Evolutionary conservation across 139 green algal species (phyloP), one percentile per base, ranked within the genome.

Genomic region (Yamagishiella unicocca): DNA sequence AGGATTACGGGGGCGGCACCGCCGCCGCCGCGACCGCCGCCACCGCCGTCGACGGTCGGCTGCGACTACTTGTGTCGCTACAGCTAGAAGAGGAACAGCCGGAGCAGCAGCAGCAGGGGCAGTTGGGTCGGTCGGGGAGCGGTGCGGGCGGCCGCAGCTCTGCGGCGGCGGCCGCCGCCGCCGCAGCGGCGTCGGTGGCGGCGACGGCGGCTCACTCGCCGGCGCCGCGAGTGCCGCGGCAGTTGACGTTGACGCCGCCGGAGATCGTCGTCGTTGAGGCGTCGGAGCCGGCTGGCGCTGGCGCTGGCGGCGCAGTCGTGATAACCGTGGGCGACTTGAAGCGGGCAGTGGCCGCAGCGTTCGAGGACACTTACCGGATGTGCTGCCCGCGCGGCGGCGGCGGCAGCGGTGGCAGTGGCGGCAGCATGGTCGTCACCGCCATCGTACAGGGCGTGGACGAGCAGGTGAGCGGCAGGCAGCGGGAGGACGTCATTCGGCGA

Each of bases 301-400:
- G 83, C 58, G 40, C 33, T 40, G 22, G 38, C 40, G 38, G 22
- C 4, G 74, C 31, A 1, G 74, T 37, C 33, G 64, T 86, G n/a
- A n/a, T n/a, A 40, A 90, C 80, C 40, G 25, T 96, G 67, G 78
- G 58, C 12, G 83, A 94, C 35, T 33, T 96, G 45, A 95, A 93
- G 84, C 45, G 58, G 19, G 85, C 82, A 0, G 90, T 89, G 8
- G 79, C 78, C 1, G 83, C 87, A 10, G 90, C 90, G 24, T 95
- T 97, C 62, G 64, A 81, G 0, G 90, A 93, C 8, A 86, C 94
- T n/a, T 98, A 98, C 90, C 88, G 85, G 50, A 94, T 97, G 91
- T 97, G 96, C 67, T 58, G 67, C 27, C 50, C 19, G 0, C 45
- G 70, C 93, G 46, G 4, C 0, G 92, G 90, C 4, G 77, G 64